These are phyloP conservation scores for Venturia nashicola DNA, from an alignment of 2,329 filamentous ascomycete genomes.

Conservation along the genomic window DNA sequence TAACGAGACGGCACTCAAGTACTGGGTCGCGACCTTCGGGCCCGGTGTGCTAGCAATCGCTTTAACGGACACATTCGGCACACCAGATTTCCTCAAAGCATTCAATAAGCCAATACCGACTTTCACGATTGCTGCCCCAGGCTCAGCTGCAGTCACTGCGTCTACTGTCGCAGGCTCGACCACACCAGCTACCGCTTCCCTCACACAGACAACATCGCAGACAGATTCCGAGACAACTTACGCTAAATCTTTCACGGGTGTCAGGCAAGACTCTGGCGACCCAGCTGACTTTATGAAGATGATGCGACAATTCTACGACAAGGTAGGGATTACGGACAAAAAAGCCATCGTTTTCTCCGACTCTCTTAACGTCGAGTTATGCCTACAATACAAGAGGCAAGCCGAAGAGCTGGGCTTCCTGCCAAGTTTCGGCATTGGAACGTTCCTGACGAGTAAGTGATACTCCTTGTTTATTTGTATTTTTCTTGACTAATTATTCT, in stretches of 20 bases:
- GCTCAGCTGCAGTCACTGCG: slow-evolving; percentile 17
- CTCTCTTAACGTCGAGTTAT: slow-evolving; percentile 81
- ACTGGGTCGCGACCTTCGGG: slow-evolving; percentile 89
- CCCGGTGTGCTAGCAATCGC: slow-evolving; percentile 71
- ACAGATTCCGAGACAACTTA: slow-evolving; percentile 41
- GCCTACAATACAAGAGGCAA: slow-evolving; percentile 76
- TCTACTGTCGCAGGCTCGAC: slow-evolving; percentile 20
- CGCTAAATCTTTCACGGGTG: slow-evolving; percentile 69
- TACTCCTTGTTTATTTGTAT: neutral
- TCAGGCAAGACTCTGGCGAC: slow-evolving; percentile 84
- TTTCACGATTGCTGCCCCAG: slow-evolving; percentile 19
- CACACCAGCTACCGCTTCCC: slow-evolving; percentile 27
- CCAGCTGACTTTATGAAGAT: slow-evolving; percentile 65
- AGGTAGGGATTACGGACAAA: slow-evolving; percentile 59
- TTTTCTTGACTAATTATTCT: slow-evolving; percentile 11
- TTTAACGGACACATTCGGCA: slow-evolving; percentile 93
- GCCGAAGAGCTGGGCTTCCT: slow-evolving; percentile 71
- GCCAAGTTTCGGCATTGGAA: slow-evolving; percentile 87
- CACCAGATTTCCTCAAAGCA: slow-evolving; percentile 71
- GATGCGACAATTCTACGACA: slow-evolving; percentile 72
- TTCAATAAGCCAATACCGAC: slow-evolving; percentile 52
- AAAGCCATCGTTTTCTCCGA: slow-evolving; percentile 95
- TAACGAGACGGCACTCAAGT: slow-evolving; percentile 70
- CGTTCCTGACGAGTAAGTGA: slow-evolving; percentile 68
- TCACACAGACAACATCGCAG: slow-evolving; percentile 21